Evolutionary conservation across 1,284 basidiomycete genomes (phyloP).

Genomic region (Sporisorium iseilematis-ciliati): DNA sequence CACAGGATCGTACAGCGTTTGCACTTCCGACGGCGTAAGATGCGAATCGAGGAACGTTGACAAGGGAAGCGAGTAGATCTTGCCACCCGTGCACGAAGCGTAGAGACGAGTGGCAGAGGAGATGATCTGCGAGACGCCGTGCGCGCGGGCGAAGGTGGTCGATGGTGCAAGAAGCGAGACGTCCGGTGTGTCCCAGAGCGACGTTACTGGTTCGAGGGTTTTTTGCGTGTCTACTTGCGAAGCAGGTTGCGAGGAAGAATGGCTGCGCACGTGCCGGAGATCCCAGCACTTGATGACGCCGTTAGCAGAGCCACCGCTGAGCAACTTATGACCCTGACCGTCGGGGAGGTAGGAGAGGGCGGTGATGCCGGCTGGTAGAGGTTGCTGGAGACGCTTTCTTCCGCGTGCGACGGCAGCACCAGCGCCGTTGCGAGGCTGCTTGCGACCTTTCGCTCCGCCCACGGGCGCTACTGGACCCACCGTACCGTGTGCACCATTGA

Average conservation of each 20-base stretch:
- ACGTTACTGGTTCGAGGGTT: not conserved
- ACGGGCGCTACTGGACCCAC: not conserved
- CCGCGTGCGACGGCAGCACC: not conserved
- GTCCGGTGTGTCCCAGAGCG: conserved; percentile 39
- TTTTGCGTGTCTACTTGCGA: conserved; percentile 18
- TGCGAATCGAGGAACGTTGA: conserved; percentile 32
- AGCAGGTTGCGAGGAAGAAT: conserved; percentile 3
- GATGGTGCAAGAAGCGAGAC: conserved; percentile 31
- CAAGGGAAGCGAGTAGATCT: conserved; percentile 49
- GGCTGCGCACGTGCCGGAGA: conserved; percentile 44
- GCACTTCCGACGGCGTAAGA: conserved; percentile 11
- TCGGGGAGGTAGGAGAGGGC: conserved; percentile 55
- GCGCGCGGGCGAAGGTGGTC: conserved; percentile 44
- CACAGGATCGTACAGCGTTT: conserved; percentile 51
- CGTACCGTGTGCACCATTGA: conserved; percentile 57
- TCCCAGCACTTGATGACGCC: conserved; percentile 67
- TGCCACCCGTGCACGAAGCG: conserved; percentile 65
- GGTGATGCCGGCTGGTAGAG: conserved; percentile 53
- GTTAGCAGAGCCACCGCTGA: conserved; percentile 59
- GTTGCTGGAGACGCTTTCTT: conserved; percentile 15
- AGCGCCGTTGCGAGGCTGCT: conserved; percentile 12
- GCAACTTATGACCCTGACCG: conserved; percentile 52
- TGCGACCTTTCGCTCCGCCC: conserved; percentile 8
- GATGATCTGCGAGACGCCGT: conserved; percentile 64
- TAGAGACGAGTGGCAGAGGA: conserved; percentile 44